A percentile compares a stretch with the other conserved stretches of the same genome.
Conservation (phyloP, 306 rosid genomes). For the Lupinus albus region DNA sequence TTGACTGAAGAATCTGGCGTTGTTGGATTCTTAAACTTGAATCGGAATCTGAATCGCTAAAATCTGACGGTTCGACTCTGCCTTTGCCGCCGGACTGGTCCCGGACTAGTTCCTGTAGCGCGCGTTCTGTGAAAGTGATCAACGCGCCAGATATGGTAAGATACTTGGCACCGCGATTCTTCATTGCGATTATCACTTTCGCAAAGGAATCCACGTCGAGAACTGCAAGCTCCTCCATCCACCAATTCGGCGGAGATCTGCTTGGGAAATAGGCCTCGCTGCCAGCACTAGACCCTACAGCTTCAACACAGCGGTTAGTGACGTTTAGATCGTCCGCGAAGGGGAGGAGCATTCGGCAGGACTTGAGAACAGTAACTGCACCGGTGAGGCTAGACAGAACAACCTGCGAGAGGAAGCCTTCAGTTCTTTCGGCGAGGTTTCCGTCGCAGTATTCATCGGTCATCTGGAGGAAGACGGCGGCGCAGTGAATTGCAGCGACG, state of each 20-base stretch:
- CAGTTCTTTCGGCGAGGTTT: constrained; percentile 73
- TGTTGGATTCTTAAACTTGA: constrained; percentile 44
- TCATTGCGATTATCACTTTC: constrained; percentile 65
- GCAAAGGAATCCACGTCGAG: constrained; percentile 59
- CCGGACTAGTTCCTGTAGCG: constrained; percentile 78
- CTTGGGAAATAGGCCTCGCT: constrained; percentile 74
- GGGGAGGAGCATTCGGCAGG: constrained; percentile 64
- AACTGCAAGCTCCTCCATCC: constrained; percentile 80
- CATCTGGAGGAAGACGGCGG: constrained; percentile 85
- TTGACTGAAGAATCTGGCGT: constrained; percentile 59
- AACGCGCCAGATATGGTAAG: constrained; percentile 62
- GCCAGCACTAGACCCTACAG: constrained; percentile 54
- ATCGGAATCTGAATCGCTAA: constrained; percentile 18
- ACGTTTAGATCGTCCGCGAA: constrained; percentile 55
- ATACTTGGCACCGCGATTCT: constrained; percentile 56
- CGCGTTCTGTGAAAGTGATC: constrained; percentile 68
- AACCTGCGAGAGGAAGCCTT: constrained; percentile 71
- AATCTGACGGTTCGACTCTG: neutral
- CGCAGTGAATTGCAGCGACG: constrained; percentile 76
- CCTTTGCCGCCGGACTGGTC: constrained; percentile 67
- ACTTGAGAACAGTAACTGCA: constrained; percentile 64
- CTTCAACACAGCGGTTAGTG: constrained; percentile 61
- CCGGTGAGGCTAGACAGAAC: constrained; percentile 65
- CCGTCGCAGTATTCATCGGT: constrained; percentile 63
- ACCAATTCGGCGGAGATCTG: constrained; percentile 83